phyloP scores from a whole-genome alignment of 306 rosid genomes.

The Potentilla sterilis region DNA sequence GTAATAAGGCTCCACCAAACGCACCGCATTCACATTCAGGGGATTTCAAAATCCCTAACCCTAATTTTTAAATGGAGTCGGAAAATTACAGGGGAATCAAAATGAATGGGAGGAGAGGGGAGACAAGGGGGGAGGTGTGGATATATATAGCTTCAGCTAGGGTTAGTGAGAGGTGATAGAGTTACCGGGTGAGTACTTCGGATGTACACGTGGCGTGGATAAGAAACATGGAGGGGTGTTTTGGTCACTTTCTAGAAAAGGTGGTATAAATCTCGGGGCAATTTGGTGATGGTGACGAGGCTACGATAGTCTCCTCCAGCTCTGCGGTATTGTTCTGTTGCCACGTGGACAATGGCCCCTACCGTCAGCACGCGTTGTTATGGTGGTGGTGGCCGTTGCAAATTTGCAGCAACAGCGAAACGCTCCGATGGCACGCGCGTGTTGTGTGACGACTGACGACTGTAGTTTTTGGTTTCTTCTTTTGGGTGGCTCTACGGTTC shows the following conservation, averaged over 20 bases:
- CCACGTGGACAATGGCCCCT: neutral
- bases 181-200: conserved; percentile 9
- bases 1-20: conserved; percentile 29
- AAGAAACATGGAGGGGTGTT: no score
- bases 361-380: neutral
- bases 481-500: no score
- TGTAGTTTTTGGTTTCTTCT: no score
- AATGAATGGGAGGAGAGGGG: conserved; percentile 5
- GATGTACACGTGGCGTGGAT: conserved; percentile 50
- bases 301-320: neutral
- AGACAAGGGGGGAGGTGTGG: neutral
- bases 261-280: neutral
- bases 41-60: neutral
- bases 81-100: neutral
- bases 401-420: neutral
- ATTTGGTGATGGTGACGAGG: neutral
- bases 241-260: no score
- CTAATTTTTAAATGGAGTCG: conserved; percentile 14
- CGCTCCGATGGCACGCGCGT: neutral
- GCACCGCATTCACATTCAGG: conserved; percentile 30
- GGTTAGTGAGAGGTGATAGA: conserved; percentile 37
- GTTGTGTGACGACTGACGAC: no score
- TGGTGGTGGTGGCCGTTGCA: neutral
- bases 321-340: neutral
- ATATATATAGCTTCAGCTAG: conserved; percentile 58